Percentiles rank a stretch among this genome's conserved stretches.
These are phyloP conservation scores for Rhodotorula babjevae DNA, from an alignment of 768 basidiomycete genomes.

Conservation along the genomic window DNA sequence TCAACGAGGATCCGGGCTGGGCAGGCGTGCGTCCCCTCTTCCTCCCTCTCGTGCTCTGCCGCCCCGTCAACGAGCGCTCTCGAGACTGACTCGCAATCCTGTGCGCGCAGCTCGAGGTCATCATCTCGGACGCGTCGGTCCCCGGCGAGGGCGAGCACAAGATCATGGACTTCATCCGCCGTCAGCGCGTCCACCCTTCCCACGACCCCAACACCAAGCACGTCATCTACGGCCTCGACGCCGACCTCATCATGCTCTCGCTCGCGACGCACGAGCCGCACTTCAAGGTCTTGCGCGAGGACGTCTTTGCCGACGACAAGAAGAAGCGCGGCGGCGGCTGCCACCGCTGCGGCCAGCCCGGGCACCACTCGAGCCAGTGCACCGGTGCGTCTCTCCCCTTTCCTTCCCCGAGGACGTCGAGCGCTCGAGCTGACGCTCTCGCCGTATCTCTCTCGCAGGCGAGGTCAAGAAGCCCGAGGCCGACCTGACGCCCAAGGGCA, in stretches of 20 bases:
- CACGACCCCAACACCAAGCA: constrained; percentile 93
- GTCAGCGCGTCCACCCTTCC: constrained; percentile 78
- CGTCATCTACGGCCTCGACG: constrained; percentile 97
- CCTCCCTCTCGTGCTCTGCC: neutral
- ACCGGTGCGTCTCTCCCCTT: constrained; percentile 52
- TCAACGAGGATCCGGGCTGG: constrained; percentile 95
- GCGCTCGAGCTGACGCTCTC: too few species aligned
- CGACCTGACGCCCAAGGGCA: constrained; percentile 51
- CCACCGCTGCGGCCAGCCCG: constrained; percentile 87
- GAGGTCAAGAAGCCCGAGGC: constrained; percentile 57
- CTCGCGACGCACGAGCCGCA: constrained; percentile 98
- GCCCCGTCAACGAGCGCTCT: too few species aligned
- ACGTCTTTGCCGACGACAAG: constrained; percentile 69
- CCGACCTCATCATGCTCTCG: constrained; percentile 97
- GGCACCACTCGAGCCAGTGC: constrained; percentile 93
- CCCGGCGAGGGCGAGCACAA: constrained; percentile 99
- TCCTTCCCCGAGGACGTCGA: too few species aligned
- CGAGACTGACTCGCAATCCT: constrained; percentile 1
- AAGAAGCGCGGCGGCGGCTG: constrained; percentile 77
- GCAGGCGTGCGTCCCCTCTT: constrained; percentile 61
- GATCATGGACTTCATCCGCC: constrained; percentile 96
- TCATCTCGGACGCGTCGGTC: constrained; percentile 93
- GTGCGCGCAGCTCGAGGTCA: constrained; percentile 70
- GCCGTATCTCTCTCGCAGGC: constrained; percentile 51
- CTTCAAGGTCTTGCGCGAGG: constrained; percentile 94